Conservation (phyloP, 495 filamentous ascomycete genomes). For the Paragyromitra xinjiangensis region DNA sequence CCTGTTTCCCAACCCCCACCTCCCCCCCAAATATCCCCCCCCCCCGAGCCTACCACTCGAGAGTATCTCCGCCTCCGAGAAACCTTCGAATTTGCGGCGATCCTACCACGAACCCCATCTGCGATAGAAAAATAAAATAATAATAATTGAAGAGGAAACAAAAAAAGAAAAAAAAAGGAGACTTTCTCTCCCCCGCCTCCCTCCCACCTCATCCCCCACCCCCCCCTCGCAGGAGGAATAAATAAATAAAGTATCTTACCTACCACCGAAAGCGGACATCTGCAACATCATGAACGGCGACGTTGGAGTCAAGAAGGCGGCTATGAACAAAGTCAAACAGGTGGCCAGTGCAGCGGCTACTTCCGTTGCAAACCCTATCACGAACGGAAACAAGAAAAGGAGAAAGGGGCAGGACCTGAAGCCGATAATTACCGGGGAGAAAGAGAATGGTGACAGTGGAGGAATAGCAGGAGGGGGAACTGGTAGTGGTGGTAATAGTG, state of each 20-base stretch:
- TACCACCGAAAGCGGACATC: slow-evolving; percentile 27
- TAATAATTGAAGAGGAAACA: background rate
- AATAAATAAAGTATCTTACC: slow-evolving; percentile 19
- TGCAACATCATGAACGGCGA: slow-evolving; percentile 73
- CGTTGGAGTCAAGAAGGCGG: slow-evolving; percentile 74
- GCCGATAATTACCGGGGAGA: slow-evolving; percentile 88
- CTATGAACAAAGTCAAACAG: slow-evolving; percentile 81
- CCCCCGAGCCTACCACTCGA: slow-evolving; percentile 15
- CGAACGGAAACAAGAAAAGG: slow-evolving; percentile 83
- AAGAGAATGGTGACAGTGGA: slow-evolving; percentile 58
- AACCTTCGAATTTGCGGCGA: slow-evolving; percentile 10
- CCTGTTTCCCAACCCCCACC: slow-evolving; percentile 36
- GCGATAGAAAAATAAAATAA: slow-evolving; percentile 20
- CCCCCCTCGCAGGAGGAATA: background rate
- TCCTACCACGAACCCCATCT: slow-evolving; percentile 24
- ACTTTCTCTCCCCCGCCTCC: background rate
- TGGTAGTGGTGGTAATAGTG: slow-evolving; percentile 33
- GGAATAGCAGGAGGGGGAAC: slow-evolving; percentile 24
- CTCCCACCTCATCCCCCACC: background rate
- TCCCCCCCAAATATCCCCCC: slow-evolving; percentile 23
- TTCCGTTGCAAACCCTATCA: slow-evolving; percentile 65
- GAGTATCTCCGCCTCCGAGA: slow-evolving; percentile 24
- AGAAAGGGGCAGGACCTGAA: slow-evolving; percentile 86
- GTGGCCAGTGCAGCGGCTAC: slow-evolving; percentile 64
- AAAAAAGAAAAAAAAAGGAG: slow-evolving; percentile 23